phyloP scores from a whole-genome alignment of 495 filamentous ascomycete genomes.

The Glonium stellatum region DNA sequence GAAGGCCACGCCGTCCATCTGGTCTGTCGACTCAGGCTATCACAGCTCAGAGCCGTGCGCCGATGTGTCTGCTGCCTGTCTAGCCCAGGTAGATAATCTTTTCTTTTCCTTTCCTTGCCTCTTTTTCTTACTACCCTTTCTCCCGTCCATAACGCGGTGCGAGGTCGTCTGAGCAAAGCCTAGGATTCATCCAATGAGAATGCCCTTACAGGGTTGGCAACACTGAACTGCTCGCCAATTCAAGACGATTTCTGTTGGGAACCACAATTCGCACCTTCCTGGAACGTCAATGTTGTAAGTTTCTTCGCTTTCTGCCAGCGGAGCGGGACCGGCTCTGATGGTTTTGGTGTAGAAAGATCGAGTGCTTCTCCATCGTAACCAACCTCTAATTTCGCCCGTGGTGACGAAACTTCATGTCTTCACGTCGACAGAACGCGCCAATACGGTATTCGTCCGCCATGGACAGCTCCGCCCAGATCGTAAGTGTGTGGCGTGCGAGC shows the following conservation, averaged over 20 bases:
- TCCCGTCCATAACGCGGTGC: too few relatives aligned
- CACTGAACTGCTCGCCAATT: background rate
- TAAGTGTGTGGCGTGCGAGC: slow-evolving; percentile 15
- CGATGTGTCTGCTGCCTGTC: background rate
- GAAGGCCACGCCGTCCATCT: slow-evolving; percentile 20
- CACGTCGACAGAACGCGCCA: slow-evolving; percentile 8
- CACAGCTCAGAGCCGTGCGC: background rate
- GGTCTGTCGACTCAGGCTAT: slow-evolving; percentile 24
- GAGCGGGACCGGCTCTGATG: background rate
- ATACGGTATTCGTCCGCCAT: slow-evolving; percentile 11
- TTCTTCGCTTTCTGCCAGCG: background rate
- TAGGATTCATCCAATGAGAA: background rate
- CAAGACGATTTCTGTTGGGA: background rate
- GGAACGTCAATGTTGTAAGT: slow-evolving; percentile 2
- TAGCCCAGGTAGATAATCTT: background rate
- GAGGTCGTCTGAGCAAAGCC: background rate
- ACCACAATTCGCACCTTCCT: background rate
- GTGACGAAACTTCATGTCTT: slow-evolving; percentile 17
- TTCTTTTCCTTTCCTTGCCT: background rate
- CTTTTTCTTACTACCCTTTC: background rate
- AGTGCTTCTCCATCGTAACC: background rate
- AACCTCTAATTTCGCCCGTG: slow-evolving; percentile 3
- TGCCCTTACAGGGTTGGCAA: background rate
- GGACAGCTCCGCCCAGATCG: slow-evolving; percentile 5
- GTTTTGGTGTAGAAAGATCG: background rate